Percentiles rank a stretch among this genome's conserved stretches.
phyloP scores from a whole-genome alignment of 805 yeast species.

The Hanseniaspora lachancei region DNA sequence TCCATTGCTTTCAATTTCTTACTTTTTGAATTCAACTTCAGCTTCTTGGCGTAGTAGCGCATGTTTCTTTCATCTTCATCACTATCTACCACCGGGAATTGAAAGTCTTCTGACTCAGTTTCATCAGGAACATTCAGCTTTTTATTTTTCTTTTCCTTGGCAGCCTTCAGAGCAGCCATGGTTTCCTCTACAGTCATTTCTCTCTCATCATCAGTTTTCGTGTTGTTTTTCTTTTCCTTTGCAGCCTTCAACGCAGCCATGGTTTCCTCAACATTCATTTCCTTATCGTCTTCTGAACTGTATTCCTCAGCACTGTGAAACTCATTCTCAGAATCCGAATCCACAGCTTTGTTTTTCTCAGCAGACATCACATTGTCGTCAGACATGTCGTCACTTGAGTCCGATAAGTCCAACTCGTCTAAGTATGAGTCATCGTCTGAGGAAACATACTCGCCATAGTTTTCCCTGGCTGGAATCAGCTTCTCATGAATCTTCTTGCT shows the following conservation, averaged over 20 bases:
- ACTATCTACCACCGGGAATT: slow-evolving; percentile 31
- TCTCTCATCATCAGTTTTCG: slow-evolving; percentile 17
- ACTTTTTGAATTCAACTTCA: slow-evolving; percentile 51
- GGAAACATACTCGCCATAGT: slow-evolving; percentile 5
- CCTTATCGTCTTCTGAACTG: not conserved
- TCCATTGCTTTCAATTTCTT: slow-evolving; percentile 35
- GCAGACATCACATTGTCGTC: slow-evolving; percentile 22
- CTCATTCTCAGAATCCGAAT: slow-evolving; percentile 14
- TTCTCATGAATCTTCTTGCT: not conserved
- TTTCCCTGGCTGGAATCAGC: slow-evolving; percentile 7
- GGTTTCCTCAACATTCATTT: slow-evolving; percentile 19
- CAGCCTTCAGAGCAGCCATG: slow-evolving; percentile 33
- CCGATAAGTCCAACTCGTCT: not conserved
- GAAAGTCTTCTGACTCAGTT: slow-evolving; percentile 25
- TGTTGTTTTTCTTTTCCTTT: not conserved
- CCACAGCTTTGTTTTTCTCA: slow-evolving; percentile 21
- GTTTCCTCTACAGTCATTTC: slow-evolving; percentile 33
- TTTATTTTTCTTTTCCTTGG: slow-evolving; percentile 26
- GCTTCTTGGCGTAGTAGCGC: slow-evolving; percentile 66
- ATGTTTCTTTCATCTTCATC: slow-evolving; percentile 64
- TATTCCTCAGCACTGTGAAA: not conserved
- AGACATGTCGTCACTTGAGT: not conserved
- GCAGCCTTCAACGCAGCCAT: slow-evolving; percentile 15
- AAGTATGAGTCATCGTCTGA: slow-evolving; percentile 11
- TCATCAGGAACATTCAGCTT: slow-evolving; percentile 13